Evolutionary conservation across 2,329 filamentous ascomycete genomes (phyloP).

Genomic region (Colletotrichum sp.): DNA sequence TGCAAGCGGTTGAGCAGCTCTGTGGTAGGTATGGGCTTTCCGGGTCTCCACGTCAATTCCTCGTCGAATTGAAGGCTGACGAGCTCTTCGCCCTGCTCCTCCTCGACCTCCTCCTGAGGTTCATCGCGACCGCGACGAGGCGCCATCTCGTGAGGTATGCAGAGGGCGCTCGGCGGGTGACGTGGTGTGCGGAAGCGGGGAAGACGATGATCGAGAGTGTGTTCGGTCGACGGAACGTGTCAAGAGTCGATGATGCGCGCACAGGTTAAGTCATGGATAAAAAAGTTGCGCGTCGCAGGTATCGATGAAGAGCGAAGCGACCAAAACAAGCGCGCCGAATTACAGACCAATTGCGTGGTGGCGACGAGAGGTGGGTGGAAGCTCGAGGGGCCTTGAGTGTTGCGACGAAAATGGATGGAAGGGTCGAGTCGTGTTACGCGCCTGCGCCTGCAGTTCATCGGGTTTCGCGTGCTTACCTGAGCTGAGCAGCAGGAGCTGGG

Average conservation of each 20-base stretch:
- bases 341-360: slow-evolving; percentile 13
- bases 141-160: slow-evolving; percentile 10
- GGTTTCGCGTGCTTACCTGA: slow-evolving; percentile 23
- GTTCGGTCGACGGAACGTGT: slow-evolving; percentile 14
- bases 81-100: slow-evolving; percentile 26
- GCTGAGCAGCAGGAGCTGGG: slow-evolving; percentile 13
- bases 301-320: not conserved
- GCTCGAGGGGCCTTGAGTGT: not conserved
- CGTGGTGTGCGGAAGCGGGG: slow-evolving; percentile 18
- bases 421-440: slow-evolving; percentile 20
- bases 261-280: slow-evolving; percentile 12
- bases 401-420: slow-evolving; percentile 21
- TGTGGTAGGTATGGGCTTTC: slow-evolving; percentile 83
- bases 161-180: slow-evolving; percentile 13
- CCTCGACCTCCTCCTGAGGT: slow-evolving; percentile 21
- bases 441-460: slow-evolving; percentile 19
- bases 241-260: slow-evolving; percentile 7
- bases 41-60: slow-evolving; percentile 87
- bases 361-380: slow-evolving; percentile 1
- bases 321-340: not conserved
- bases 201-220: slow-evolving; percentile 14
- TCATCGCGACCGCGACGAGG: slow-evolving; percentile 21
- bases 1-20: slow-evolving; percentile 85
- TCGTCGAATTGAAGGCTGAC: slow-evolving; percentile 78
- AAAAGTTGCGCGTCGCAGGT: not conserved